These are phyloP conservation scores for Ogataea sp. DNA, from an alignment of 805 yeast species.

Conservation along the genomic window DNA sequence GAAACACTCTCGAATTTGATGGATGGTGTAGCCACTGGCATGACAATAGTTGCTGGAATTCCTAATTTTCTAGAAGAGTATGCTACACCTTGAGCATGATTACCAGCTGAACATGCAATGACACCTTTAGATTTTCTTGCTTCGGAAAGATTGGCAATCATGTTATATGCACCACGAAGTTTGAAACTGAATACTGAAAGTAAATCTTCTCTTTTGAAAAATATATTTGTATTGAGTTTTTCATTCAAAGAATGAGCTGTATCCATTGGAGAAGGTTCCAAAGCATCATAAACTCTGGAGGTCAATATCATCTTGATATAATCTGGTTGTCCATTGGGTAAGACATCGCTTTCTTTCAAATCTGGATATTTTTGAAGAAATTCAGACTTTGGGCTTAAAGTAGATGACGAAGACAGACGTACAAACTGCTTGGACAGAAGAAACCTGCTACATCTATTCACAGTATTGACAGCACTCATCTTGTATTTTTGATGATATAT, in stretches of 20 bases:
- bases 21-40: conserved; percentile 96
- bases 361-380: conserved; percentile 34
- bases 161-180: conserved; percentile 94
- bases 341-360: conserved; percentile 40
- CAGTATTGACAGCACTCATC: background rate
- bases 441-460: too few relatives aligned
- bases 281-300: conserved; percentile 90
- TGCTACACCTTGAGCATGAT: conserved; percentile 99
- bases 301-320: conserved; percentile 85
- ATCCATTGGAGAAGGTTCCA: conserved; percentile 81
- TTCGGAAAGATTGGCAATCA: conserved; percentile 82
- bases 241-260: conserved; percentile 69
- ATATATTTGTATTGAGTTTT: conserved; percentile 66
- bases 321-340: conserved; percentile 72
- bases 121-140: conserved; percentile 73
- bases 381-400: conserved; percentile 1
- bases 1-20: conserved; percentile 90
- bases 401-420: background rate
- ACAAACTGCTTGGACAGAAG: background rate
- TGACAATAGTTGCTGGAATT: conserved; percentile 92
- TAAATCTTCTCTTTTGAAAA: conserved; percentile 84
- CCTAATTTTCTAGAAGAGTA: conserved; percentile 77
- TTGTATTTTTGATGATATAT: background rate
- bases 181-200: conserved; percentile 95
- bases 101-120: conserved; percentile 97